Conservation (phyloP, 164 flowering plant genomes). For the Dillenia turbinata region DNA sequence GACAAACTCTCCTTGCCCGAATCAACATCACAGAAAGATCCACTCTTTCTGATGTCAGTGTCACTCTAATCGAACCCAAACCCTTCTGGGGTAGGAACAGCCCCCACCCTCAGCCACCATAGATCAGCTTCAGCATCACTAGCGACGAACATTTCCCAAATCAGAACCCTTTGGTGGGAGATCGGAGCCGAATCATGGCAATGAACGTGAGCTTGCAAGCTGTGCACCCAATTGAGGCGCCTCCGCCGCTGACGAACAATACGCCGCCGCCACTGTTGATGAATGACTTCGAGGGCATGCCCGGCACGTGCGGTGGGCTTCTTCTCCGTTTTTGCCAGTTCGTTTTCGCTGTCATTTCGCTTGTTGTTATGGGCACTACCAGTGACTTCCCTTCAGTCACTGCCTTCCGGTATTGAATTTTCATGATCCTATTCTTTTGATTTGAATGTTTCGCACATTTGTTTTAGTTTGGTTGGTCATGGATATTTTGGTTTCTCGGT, state of each 20-base stretch:
- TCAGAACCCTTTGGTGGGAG: no score
- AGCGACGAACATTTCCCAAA: no score
- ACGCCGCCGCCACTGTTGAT: conserved; percentile 29
- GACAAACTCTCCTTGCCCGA: no score
- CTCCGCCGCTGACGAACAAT: conserved; percentile 17
- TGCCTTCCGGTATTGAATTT: conserved; percentile 31
- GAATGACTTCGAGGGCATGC: conserved; percentile 49
- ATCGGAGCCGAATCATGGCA: no score
- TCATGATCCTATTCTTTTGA: not conserved
- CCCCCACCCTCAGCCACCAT: no score
- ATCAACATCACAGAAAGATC: no score
- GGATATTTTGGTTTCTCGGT: no score
- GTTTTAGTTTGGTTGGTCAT: not conserved
- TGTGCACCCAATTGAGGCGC: conserved; percentile 53
- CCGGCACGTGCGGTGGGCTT: conserved; percentile 47
- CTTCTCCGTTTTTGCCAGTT: conserved; percentile 35
- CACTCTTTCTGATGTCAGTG: no score
- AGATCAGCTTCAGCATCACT: no score
- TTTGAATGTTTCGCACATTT: not conserved
- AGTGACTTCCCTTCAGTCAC: conserved; percentile 45
- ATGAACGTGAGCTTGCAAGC: conserved; percentile 37
- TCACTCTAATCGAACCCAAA: no score
- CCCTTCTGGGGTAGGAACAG: no score
- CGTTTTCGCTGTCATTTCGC: conserved; percentile 27
- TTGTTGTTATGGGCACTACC: conserved; percentile 45